Base-by-base conservation (phyloP, 2,329 filamentous ascomycete genomes). In the Xylaria sp. region DNA sequence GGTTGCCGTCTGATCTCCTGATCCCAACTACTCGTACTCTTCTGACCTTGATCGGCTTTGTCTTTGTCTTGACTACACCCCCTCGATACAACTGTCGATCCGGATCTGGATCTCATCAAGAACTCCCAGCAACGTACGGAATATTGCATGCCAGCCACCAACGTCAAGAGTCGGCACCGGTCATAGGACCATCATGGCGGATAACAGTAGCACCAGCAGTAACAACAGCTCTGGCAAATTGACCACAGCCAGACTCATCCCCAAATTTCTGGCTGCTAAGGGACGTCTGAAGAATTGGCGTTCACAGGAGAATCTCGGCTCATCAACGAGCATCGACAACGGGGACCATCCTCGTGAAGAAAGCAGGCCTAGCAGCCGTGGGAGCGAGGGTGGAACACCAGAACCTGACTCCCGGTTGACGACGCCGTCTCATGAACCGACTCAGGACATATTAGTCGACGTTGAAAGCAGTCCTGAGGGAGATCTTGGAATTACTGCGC, bases 251-350 rank as follows among this genome's bases (percentile, higher is more conserved):
- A 71, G 70, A 57, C 61, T 85, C 35, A 71, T 86, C 42, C 77
- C 81, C 55, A 83, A 80, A 68, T 75, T 77, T 44, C 76, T 85
- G 57, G 72, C 74, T 34, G 75, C 76, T 52, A 78, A 80, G 52
- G 76, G 79, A 52, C 76, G 76, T 59, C 79, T 76, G 71, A 80
- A 76, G 70, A 76, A 79, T 57, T 73, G 76, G 54, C 70, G 70
- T 52, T 77, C 78, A 63, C 72, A 72, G 66, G 78, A 73, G 55
- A 72, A 70, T 66, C 69, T 72, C 54, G 66, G 63, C 7, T 72
- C 70, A 13, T 59, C 66, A 51, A 63, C 61, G 47, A 72, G 70
- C 61, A 68, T 60, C 61, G 69, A 73, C 50, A 71, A 63, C 66
- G 70, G 72, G 55, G 69, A 70, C 55, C 61, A 65, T 63, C 55